A percentile compares a stretch with the other conserved stretches of the same genome.
Evolutionary conservation across 1,284 basidiomycete species (phyloP).

Genomic region (Rhodotorula sp.): DNA sequence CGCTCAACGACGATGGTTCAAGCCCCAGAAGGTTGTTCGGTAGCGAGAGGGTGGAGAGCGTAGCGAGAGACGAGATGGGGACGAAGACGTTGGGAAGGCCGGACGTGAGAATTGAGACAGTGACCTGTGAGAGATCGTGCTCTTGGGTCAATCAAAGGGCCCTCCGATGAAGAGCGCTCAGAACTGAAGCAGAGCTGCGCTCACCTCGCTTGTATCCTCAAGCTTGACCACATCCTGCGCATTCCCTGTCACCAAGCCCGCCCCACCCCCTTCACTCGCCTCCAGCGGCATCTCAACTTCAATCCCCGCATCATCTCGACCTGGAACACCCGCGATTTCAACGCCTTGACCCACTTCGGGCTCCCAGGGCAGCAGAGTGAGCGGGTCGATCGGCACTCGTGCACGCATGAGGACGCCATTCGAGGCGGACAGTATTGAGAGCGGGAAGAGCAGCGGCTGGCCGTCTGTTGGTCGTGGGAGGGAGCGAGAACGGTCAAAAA

Average conservation of each 20-base stretch:
- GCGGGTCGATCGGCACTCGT: conserved; percentile 32
- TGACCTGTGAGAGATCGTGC: not conserved
- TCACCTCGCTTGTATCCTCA: conserved; percentile 19
- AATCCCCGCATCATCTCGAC: conserved; percentile 26
- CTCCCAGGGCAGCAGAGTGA: conserved; percentile 25
- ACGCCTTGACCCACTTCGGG: conserved; percentile 24
- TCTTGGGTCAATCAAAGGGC: too few relatives aligned
- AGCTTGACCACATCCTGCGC: conserved; percentile 18
- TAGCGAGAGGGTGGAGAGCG: not conserved
- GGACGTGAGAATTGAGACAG: conserved; percentile 28
- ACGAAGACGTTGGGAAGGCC: conserved; percentile 38
- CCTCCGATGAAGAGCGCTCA: too few relatives aligned
- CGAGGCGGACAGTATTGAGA: conserved; percentile 35
- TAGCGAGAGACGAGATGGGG: conserved; percentile 19
- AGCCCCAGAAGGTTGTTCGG: conserved; percentile 18
- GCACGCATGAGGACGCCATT: conserved; percentile 35
- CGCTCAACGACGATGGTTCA: conserved; percentile 3
- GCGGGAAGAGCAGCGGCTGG: conserved; percentile 25
- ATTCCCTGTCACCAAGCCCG: conserved; percentile 25
- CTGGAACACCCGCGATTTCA: conserved; percentile 36
- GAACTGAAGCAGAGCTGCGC: not conserved
- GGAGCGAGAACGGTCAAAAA: conserved; percentile 26
- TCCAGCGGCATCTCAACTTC: conserved; percentile 38
- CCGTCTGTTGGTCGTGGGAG: not conserved
- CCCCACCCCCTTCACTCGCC: not conserved